Evolutionary conservation across 257 asterid genomes (phyloP).

Genomic region (Striga asiatica): DNA sequence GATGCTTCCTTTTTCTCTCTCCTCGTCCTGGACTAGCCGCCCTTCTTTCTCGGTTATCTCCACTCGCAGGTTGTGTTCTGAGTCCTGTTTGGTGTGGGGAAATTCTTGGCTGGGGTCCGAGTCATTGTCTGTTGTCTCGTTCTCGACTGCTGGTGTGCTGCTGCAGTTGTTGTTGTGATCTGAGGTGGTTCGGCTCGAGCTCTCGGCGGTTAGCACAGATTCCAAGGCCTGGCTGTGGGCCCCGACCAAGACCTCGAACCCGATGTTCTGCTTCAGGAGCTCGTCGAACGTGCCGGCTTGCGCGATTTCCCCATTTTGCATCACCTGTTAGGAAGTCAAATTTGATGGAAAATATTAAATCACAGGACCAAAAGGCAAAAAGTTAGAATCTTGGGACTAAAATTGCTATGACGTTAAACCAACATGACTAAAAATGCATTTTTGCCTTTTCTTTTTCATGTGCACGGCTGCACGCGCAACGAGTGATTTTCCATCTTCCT

Average conservation of each 20-base stretch:
- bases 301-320: neutral
- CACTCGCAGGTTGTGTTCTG: neutral
- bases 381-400: no score
- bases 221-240: slow-evolving; percentile 4
- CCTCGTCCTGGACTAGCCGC: neutral
- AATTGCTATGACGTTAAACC: no score
- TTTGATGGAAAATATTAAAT: no score
- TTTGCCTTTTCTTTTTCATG: no score
- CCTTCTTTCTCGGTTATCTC: slow-evolving; percentile 1
- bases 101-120: neutral
- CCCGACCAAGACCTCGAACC: neutral
- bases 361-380: no score
- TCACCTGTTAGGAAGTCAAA: neutral
- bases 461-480: no score
- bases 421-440: no score
- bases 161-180: neutral
- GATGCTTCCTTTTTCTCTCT: slow-evolving; percentile 3
- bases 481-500: no score
- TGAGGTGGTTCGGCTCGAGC: neutral
- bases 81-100: slow-evolving; percentile 4
- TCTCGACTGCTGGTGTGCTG: no score
- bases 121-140: neutral
- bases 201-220: neutral
- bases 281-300: neutral
- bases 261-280: neutral